Base-by-base conservation (phyloP, 768 basidiomycete species). In the Mycena galopus region DNA sequence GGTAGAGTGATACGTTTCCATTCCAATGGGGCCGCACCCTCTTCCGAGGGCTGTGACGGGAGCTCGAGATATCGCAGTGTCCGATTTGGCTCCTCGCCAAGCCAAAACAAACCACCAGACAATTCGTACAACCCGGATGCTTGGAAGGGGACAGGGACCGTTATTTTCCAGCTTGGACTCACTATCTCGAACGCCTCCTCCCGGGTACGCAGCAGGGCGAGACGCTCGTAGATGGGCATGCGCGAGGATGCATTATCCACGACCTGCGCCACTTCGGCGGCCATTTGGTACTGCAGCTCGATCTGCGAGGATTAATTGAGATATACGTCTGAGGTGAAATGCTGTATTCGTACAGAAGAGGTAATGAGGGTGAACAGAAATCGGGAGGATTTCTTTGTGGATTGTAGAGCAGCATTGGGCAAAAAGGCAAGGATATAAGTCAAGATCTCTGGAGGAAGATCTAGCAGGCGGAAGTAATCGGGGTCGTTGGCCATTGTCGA, bases 121-220 rank as follows among this genome's bases (percentile, higher is more conserved):
- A 72, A 53, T 51, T 75, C 74, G 64, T 75, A 75, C 14, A 75
- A 33, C 12, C 74, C 71, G 1, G 74, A 33, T 3, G 71, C 8
- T 1, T 3, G 4, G 37, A 75, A 75, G 2, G 63, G 19, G 17
- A 75, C 67, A 7, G 57, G 29, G 6, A 69, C 32, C 1, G 63
- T n/a, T 14, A 50, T 3, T 29, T 12, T 59, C 74, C 71, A 75
- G 44, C 67, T 71, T 0, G 67, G 44, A 7, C 37, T 57, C 32
- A 51, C 35, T 5, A 42, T 12, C 12, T 2, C 37, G 27, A 71
- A 74, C 17, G 65, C 66, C 0, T 16, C 11, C 33, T 74, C 73
- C 30, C 69, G 64, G 4, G 60, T 61, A 23, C 35, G 61, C 32
- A 74, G 33, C 32, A 25, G 16, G 10, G 23, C 21, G 30, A 75